A percentile compares a stretch with the other conserved stretches of the same genome.
Evolutionary conservation across 139 green algal genomes (phyloP).

Genomic region (Pleodorina starrii): DNA sequence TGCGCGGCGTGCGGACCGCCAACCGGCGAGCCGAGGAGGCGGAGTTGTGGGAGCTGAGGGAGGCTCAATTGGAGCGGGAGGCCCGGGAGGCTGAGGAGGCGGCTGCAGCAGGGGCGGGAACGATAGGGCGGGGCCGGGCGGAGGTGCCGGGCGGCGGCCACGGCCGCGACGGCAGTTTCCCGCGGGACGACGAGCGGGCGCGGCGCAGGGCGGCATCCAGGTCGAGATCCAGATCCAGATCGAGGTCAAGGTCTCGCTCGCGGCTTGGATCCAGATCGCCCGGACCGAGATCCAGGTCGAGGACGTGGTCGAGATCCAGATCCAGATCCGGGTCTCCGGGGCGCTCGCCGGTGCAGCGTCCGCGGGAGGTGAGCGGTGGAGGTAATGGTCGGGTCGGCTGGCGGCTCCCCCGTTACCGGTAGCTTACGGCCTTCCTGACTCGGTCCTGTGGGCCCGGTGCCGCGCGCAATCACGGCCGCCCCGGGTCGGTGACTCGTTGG

Average conservation of each 20-base stretch:
- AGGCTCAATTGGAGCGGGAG: slow-evolving; percentile 59
- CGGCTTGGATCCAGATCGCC: slow-evolving; percentile 9
- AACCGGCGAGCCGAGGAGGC: slow-evolving; percentile 73
- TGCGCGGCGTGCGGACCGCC: slow-evolving; percentile 65
- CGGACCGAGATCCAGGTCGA: background rate
- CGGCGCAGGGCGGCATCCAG: background rate
- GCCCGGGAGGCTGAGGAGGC: slow-evolving; percentile 53
- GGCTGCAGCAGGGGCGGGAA: background rate
- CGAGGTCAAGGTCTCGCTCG: background rate
- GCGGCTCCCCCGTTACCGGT: too few species aligned
- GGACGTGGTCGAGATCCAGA: background rate
- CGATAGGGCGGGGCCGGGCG: background rate
- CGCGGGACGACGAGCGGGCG: background rate
- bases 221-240: background rate
- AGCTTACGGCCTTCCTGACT: too few species aligned
- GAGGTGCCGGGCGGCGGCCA: background rate
- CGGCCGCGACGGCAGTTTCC: background rate
- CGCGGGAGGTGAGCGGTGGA: too few species aligned
- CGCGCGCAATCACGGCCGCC: too few species aligned
- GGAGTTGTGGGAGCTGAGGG: slow-evolving; percentile 72
- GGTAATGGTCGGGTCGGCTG: too few species aligned
- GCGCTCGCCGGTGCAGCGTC: background rate
- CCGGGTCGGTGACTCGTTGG: too few species aligned
- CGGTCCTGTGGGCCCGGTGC: too few species aligned
- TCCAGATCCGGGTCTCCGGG: background rate